phyloP scores from a whole-genome alignment of 805 yeast genomes.

The Candida silvatica region DNA sequence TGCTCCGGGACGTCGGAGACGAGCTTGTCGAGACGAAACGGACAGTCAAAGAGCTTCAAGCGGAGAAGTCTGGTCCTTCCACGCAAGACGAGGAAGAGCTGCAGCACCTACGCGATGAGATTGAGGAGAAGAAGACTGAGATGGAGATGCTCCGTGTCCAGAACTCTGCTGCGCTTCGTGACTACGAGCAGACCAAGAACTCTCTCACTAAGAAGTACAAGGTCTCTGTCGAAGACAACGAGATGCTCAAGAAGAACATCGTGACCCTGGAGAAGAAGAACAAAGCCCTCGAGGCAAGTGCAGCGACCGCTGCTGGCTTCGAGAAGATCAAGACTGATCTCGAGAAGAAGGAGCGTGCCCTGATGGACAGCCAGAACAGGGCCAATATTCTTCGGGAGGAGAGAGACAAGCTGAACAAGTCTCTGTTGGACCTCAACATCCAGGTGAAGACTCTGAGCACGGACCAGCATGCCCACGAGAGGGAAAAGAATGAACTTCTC shows the following conservation, averaged over 20 bases:
- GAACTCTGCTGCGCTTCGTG: conserved; percentile 26
- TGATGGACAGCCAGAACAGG: conserved; percentile 28
- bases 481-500: conserved; percentile 31
- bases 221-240: conserved; percentile 8
- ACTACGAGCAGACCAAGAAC: conserved; percentile 23
- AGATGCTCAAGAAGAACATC: conserved; percentile 29
- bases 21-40: conserved; percentile 70
- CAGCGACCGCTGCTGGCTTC: conserved; percentile 29
- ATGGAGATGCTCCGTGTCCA: conserved; percentile 27
- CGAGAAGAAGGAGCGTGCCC: conserved; percentile 32
- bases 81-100: conserved; percentile 1
- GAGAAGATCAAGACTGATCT: conserved; percentile 27
- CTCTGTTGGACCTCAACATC: conserved; percentile 30
- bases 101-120: conserved; percentile 3
- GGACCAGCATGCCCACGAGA: conserved; percentile 26
- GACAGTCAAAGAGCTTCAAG: conserved; percentile 31
- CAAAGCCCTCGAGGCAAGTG: conserved; percentile 30
- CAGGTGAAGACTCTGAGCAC: conserved; percentile 31
- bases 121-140: conserved; percentile 11
- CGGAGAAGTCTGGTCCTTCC: background rate
- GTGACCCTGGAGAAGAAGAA: conserved; percentile 14
- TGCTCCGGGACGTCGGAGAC: conserved; percentile 68
- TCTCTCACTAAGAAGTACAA: conserved; percentile 19
- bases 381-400: conserved; percentile 30
- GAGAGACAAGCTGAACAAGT: conserved; percentile 30